phyloP scores from a whole-genome alignment of 2,329 filamentous ascomycete genomes.

The Aspergillus sp. region DNA sequence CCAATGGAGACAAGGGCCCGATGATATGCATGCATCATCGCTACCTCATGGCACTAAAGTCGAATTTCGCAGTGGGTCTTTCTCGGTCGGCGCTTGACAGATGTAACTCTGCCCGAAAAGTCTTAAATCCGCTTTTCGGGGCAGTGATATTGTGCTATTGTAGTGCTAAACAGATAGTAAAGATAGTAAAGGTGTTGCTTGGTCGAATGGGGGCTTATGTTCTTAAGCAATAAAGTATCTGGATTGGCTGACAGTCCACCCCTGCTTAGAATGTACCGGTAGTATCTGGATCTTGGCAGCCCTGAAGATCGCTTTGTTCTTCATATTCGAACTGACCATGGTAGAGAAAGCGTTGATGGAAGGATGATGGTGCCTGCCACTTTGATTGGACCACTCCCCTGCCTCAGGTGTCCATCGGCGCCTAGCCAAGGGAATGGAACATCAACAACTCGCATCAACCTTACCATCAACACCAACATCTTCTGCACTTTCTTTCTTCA shows the following conservation, averaged over 20 bases:
- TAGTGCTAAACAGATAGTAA: not conserved
- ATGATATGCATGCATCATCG: not conserved
- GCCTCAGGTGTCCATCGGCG: not conserved
- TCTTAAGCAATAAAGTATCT: too few relatives aligned
- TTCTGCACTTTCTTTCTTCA: not conserved
- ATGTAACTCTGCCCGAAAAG: conserved; percentile 1
- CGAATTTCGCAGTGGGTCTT: not conserved
- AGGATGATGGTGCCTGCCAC: not conserved
- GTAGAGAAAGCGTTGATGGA: not conserved
- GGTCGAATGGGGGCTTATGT: too few relatives aligned
- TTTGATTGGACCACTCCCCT: not conserved
- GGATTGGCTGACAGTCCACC: too few relatives aligned
- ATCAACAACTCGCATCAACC: not conserved
- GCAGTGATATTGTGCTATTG: not conserved
- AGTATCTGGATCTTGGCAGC: too few relatives aligned
- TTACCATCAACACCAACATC: not conserved
- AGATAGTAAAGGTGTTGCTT: too few relatives aligned
- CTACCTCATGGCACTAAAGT: not conserved
- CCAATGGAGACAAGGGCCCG: not conserved
- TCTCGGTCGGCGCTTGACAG: not conserved
- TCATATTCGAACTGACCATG: too few relatives aligned
- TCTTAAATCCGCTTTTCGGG: too few relatives aligned
- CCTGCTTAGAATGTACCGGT: too few relatives aligned
- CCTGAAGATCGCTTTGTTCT: too few relatives aligned
- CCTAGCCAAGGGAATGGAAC: not conserved